phyloP scores from a whole-genome alignment of 2,329 filamentous ascomycete genomes.

The Colletotrichum falcatum region DNA sequence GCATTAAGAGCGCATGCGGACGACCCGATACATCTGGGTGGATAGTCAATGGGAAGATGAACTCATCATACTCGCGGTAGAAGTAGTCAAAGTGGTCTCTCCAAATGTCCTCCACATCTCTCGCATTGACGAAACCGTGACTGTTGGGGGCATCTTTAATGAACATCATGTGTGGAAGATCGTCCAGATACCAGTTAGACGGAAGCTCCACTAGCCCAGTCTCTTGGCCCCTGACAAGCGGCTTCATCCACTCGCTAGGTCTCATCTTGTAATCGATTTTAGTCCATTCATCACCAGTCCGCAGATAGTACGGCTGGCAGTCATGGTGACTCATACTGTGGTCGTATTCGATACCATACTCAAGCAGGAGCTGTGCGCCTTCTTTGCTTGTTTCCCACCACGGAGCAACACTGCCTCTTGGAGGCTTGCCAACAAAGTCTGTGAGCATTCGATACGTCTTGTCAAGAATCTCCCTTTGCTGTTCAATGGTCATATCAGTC shows the following conservation, averaged over 20 bases:
- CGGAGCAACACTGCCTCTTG: constrained; percentile 78
- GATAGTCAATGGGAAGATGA: constrained; percentile 82
- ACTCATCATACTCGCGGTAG: constrained; percentile 81
- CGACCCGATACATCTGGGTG: constrained; percentile 80
- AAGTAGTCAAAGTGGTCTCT: constrained; percentile 78
- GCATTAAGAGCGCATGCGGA: constrained; percentile 79
- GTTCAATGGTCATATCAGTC: constrained; percentile 77
- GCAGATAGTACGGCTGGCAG: constrained; percentile 72
- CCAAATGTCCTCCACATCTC: constrained; percentile 75
- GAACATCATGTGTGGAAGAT: constrained; percentile 78
- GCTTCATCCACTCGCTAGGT: constrained; percentile 75
- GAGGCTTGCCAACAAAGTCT: constrained; percentile 76
- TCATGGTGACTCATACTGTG: constrained; percentile 76
- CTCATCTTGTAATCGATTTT: constrained; percentile 75
- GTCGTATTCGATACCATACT: constrained; percentile 78
- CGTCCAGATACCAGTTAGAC: constrained; percentile 73
- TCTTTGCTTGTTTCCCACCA: constrained; percentile 81
- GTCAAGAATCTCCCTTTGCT: constrained; percentile 80
- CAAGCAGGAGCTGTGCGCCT: constrained; percentile 72
- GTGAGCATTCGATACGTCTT: constrained; percentile 80
- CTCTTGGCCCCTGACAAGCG: constrained; percentile 66
- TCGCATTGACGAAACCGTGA: constrained; percentile 69
- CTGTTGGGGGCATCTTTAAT: constrained; percentile 74
- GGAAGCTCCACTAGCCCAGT: constrained; percentile 77
- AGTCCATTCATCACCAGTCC: constrained; percentile 74